Conservation (phyloP, 768 basidiomycete species). For the Daedaleopsis nitida region DNA sequence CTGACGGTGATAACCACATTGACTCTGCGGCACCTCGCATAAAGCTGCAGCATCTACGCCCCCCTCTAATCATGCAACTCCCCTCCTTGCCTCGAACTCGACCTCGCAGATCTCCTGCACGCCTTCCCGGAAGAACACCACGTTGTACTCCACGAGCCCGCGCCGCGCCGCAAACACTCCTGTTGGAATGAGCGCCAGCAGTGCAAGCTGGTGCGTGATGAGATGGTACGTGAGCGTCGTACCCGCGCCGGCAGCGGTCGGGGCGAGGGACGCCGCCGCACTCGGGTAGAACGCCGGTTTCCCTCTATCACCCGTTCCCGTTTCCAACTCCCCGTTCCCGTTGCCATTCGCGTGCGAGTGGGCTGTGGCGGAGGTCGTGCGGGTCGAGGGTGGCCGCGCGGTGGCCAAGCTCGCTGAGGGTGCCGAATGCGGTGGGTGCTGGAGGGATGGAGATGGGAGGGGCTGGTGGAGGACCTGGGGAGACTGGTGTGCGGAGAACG, state of each 20-base stretch:
- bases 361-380: background rate
- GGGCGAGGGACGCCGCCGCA: slow-evolving; percentile 63
- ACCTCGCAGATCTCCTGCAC: slow-evolving; percentile 81
- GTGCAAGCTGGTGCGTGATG: slow-evolving; percentile 69
- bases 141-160: slow-evolving; percentile 84
- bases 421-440: slow-evolving; percentile 24
- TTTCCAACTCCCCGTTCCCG: background rate
- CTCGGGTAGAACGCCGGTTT: slow-evolving; percentile 66
- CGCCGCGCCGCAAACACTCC: slow-evolving; percentile 70
- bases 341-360: background rate
- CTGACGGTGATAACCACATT: too few relatives aligned
- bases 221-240: slow-evolving; percentile 86
- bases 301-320: background rate
- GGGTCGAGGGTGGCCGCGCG: slow-evolving; percentile 5
- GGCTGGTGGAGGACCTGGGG: background rate
- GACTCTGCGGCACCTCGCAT: too few relatives aligned
- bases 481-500: slow-evolving; percentile 3
- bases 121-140: slow-evolving; percentile 82
- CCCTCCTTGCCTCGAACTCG: slow-evolving; percentile 53
- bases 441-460: slow-evolving; percentile 5
- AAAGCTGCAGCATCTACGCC: too few relatives aligned
- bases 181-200: slow-evolving; percentile 74
- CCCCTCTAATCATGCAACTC: background rate
- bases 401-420: slow-evolving; percentile 12
- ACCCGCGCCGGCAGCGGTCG: slow-evolving; percentile 52